Conservation (phyloP, 805 yeast species). For the Candida methanosorbosa region DNA sequence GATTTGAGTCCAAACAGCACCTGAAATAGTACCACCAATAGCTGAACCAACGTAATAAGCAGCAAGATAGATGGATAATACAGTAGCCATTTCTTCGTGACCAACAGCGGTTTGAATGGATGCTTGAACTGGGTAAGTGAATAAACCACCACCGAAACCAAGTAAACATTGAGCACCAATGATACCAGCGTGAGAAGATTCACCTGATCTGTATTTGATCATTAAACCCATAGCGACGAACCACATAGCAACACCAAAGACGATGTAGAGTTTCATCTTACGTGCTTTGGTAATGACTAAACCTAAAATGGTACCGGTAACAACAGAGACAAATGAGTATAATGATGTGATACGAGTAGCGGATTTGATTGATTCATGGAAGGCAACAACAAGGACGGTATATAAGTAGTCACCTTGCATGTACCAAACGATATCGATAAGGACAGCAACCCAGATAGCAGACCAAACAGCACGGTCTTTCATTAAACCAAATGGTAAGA, state of each 20-base stretch:
- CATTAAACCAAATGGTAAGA: conserved; percentile 49
- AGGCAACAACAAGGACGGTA: conserved; percentile 56
- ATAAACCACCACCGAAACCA: conserved; percentile 71
- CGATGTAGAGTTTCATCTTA: conserved; percentile 49
- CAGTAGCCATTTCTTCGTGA: conserved; percentile 59
- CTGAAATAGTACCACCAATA: conserved; percentile 53
- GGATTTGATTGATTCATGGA: conserved; percentile 46
- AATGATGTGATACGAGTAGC: conserved; percentile 60
- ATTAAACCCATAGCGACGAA: conserved; percentile 53
- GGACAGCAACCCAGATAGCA: conserved; percentile 49
- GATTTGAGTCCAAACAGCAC: conserved; percentile 63
- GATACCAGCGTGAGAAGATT: conserved; percentile 41
- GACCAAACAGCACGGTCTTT: conserved; percentile 70
- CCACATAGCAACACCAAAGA: conserved; percentile 53
- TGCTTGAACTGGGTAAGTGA: conserved; percentile 56
- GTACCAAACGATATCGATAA: conserved; percentile 54
- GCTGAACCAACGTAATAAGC: conserved; percentile 57
- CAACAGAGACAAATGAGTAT: conserved; percentile 57
- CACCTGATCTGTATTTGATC: conserved; percentile 44
- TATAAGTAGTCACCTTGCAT: conserved; percentile 66
- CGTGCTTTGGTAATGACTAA: conserved; percentile 39
- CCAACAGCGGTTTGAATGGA: conserved; percentile 49
- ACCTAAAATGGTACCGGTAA: conserved; percentile 53
- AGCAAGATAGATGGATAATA: conserved; percentile 49
- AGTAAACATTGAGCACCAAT: conserved; percentile 56